Base-by-base conservation (phyloP, 129 eudicot genomes). In the Dittrichia graveolens region DNA sequence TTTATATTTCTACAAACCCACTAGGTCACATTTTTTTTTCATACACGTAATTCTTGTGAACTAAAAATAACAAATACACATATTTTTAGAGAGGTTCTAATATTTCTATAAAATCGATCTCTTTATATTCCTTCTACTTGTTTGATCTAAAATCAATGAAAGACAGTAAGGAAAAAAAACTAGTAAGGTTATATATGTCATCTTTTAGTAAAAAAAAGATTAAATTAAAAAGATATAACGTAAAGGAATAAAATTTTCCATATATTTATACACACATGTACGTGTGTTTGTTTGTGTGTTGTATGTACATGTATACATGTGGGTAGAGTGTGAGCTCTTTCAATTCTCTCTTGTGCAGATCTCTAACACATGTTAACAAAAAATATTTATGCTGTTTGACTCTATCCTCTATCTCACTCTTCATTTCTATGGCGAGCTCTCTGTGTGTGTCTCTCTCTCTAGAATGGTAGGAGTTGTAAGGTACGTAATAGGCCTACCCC, bases 341-440 rank as follows among this genome's bases (percentile, higher is more conserved):
- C 16, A n/a, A n/a, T n/a, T 70, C 42, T 52, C 15, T 69, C 9
- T 19, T 67, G 43, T 71, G 47, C 65, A 71, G 55, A 40, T 71
- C 52, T 7, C 3, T 35, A 58, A 24, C 40, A 65, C 46, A 65
- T 75, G 73, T 54, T 44, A 42, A 75, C 56, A 43, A 31, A 64
- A 43, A 44, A 16, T 47, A 66, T 35, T 46, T 75, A 66, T 75
- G 66, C 11, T 65, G 80, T 75, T 75, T 66, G 80, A 75, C 80
- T 66, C 65, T 54, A 8, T 75, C 71, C 45, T 13, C 19, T 9
- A 9, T 75, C 73, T 74, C 78, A 62, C 71, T 61, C 62, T 48
- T 74, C 55, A 50, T 49, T 24, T 50, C 10, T 39, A 7, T 69
- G 65, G 62, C 11, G n/a, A n/a, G n/a, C n/a, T n/a, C n/a, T n/a